Evolutionary conservation across 208 protist genomes (phyloP), one percentile per base, ranked within the genome.

Genomic region (Trypanosoma avium): DNA sequence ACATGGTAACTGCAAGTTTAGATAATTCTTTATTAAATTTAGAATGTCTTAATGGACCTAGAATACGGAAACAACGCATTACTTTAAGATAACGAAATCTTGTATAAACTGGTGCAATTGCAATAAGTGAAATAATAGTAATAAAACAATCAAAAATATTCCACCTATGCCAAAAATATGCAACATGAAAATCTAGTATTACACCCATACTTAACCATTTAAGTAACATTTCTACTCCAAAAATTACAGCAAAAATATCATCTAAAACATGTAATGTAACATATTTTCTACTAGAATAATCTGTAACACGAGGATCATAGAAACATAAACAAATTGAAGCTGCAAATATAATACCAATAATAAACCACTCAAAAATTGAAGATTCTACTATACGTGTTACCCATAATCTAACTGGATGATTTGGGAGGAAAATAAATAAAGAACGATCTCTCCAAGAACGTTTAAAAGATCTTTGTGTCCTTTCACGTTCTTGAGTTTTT

Each of bases 141-240:
- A 97, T 92, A 63, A 94, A 88, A 53, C 57, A 84, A 67, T 97
- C 94, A 48, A 97, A 81, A 27, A 90, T 75, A 72, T 97, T 97
- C 89, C 89, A 95, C 49, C 62, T 67, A 49, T 91, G 77, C 83
- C 85, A 92, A 55, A 93, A 89, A 79, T 97, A 97, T n/a, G 88
- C 90, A 7, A 66, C 70, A 29, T 79, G 61, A 26, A 82, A 30
- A 19, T 83, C 82, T 33, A 94, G 56, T n/a, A 95, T 48, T 27
- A 97, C 85, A 15, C 93, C 93, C 74, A 92, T 86, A 62, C 69
- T 76, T 24, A 97, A 75, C 79, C 88, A 92, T 73, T 92, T 96
- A 10, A 95, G 56, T 58, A 96, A 21, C 88, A 97, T 91, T 75
- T 97, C 93, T 17, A 92, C 63, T 22, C 45, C 68, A 65, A 96